Base-by-base conservation (phyloP, 1,139 yeast genomes). In the Blastobotrys apis region DNA sequence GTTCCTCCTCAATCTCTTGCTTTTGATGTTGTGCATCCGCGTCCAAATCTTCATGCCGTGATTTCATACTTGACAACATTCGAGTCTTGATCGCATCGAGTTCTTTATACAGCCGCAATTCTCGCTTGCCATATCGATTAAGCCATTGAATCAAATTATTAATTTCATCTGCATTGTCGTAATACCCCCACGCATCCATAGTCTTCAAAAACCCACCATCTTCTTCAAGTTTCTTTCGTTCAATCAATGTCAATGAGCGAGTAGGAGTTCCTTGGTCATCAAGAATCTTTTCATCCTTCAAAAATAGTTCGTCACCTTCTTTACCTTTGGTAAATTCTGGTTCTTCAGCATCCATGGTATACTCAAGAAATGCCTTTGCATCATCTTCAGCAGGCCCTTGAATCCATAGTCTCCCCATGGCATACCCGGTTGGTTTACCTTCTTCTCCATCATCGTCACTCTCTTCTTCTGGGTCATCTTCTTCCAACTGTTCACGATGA, bases 371-470 rank as follows among this genome's bases (percentile, higher is more conserved):
- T 9, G 64, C 64, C 22, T 63, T 59, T 19, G 77, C 61, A 53
- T 88, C 95, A 41, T 78, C 82, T 19, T 71, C 70, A 2, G 80
- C 70, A 1, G 98, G 97, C 0, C 99, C 99, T 64, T 90, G 97
- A 2, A 92, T 76, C 95, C 97, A 90, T 31, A 92, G 63, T 47
- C 87, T 72, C 5, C 97, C 97, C 84, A 88, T 84, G 38, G 84
- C 69, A 59, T 81, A 85, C 0, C 85, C 81, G 48, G 80, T 85
- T 32, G 72, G 75, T 22, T 65, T 67, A 12, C 68, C 71, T 6
- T 64, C 67, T 10, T 58, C 65, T 10, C 58, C 65, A 2, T 59
- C 66, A 9, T 67, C 69, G 1, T 62, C 68, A 2, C 68, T 73
- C 2, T 62, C 66, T n/a, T 40, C 48, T 1, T 40, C 47, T 13